phyloP scores from a whole-genome alignment of 139 green algal genomes.

The Ettlia oleoabundans region DNA sequence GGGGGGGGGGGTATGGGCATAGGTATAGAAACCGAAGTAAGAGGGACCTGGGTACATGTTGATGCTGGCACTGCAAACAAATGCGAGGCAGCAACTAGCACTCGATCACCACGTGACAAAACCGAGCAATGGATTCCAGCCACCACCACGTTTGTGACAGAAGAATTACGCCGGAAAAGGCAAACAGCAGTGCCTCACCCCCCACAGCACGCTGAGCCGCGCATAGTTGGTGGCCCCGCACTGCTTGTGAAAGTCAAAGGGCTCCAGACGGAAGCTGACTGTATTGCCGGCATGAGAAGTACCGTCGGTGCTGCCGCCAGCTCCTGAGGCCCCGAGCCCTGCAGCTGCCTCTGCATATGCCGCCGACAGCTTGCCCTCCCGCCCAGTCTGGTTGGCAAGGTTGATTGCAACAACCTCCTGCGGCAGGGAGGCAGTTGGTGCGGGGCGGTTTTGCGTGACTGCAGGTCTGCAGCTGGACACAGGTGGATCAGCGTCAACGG shows the following conservation, averaged over 20 bases:
- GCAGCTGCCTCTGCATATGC: slow-evolving; percentile 52
- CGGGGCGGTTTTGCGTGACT: neutral
- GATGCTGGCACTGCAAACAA: too few species aligned
- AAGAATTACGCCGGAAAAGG: neutral
- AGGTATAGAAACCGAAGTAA: too few species aligned
- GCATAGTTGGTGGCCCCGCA: slow-evolving; percentile 81
- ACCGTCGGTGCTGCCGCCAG: neutral
- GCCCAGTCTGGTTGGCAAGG: slow-evolving; percentile 82
- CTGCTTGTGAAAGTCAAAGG: slow-evolving; percentile 93
- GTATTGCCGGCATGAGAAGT: too few species aligned
- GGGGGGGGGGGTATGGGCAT: too few species aligned
- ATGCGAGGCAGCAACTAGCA: too few species aligned
- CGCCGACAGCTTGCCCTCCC: slow-evolving; percentile 77
- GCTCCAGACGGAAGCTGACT: slow-evolving; percentile 53
- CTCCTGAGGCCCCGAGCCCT: slow-evolving; percentile 1
- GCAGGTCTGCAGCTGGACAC: too few species aligned
- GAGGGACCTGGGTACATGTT: too few species aligned
- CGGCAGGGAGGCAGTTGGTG: neutral
- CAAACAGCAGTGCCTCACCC: slow-evolving; percentile 8
- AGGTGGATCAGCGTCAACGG: neutral
- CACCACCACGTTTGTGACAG: too few species aligned
- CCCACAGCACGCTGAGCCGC: slow-evolving; percentile 74
- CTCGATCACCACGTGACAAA: too few species aligned
- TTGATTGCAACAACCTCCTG: slow-evolving; percentile 70
- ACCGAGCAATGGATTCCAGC: too few species aligned